A percentile compares a stretch with the other conserved stretches of the same genome.
These are phyloP conservation scores for Torulaspora franciscae DNA, from an alignment of 805 yeast species.

Conservation along the genomic window DNA sequence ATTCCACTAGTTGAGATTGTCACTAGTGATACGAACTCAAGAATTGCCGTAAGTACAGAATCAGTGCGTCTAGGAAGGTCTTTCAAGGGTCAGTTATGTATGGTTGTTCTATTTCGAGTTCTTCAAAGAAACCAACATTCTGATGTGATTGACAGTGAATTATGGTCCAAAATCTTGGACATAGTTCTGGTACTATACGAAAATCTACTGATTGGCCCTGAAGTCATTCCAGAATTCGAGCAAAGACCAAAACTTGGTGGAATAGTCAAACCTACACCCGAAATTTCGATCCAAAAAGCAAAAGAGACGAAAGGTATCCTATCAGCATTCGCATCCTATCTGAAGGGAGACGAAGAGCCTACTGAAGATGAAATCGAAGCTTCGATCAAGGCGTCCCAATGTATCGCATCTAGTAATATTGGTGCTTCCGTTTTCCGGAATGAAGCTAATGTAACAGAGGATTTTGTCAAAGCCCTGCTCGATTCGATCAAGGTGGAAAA, in stretches of 20 bases:
- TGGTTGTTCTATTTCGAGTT: slow-evolving; percentile 79
- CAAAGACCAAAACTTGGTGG: slow-evolving; percentile 47
- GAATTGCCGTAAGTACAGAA: slow-evolving; percentile 69
- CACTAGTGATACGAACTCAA: slow-evolving; percentile 49
- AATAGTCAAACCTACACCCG: slow-evolving; percentile 61
- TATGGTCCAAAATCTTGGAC: slow-evolving; percentile 60
- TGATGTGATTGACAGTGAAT: slow-evolving; percentile 35
- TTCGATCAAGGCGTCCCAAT: slow-evolving; percentile 76
- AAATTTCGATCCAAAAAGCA: slow-evolving; percentile 55
- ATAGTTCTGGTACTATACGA: slow-evolving; percentile 63
- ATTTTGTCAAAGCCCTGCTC: slow-evolving; percentile 35
- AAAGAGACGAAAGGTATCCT: slow-evolving; percentile 75
- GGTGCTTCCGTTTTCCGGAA: slow-evolving; percentile 51
- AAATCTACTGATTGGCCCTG: slow-evolving; percentile 65
- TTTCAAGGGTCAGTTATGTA: slow-evolving; percentile 85
- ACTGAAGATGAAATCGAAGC: slow-evolving; percentile 87
- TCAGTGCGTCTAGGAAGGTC: slow-evolving; percentile 84
- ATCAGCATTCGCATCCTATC: slow-evolving; percentile 85
- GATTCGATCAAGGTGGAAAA: slow-evolving; percentile 36
- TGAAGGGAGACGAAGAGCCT: slow-evolving; percentile 95
- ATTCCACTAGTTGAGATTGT: slow-evolving; percentile 41
- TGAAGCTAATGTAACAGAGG: slow-evolving; percentile 31
- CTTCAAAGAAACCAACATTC: slow-evolving; percentile 52
- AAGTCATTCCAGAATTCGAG: slow-evolving; percentile 61
- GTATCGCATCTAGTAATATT: slow-evolving; percentile 67